Evolutionary conservation across 1,284 basidiomycete species (phyloP).

Genomic region (Ceraceosorus bombacis): DNA sequence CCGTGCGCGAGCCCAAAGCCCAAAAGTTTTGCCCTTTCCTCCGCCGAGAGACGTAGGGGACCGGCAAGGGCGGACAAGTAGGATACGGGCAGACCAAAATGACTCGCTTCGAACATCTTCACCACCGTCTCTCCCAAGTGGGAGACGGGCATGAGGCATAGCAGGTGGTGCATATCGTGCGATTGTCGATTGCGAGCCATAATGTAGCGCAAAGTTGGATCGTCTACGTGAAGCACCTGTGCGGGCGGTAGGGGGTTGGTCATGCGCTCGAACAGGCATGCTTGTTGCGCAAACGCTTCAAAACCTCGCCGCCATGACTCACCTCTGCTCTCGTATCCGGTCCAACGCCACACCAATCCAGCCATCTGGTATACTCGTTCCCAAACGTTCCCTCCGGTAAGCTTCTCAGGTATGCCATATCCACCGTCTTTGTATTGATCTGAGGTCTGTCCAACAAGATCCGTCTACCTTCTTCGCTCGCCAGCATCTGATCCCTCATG

Average conservation of each 20-base stretch:
- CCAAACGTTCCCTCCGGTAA: conserved; percentile 79
- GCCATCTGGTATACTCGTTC: conserved; percentile 79
- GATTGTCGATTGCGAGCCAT: conserved; percentile 97
- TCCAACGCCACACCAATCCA: conserved; percentile 79
- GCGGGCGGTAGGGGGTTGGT: not conserved
- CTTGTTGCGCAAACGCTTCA: not conserved
- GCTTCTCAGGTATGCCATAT: conserved; percentile 61
- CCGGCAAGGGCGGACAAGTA: conserved; percentile 71
- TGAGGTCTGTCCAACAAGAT: conserved; percentile 76
- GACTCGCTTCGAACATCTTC: conserved; percentile 90
- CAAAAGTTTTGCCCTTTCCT: conserved; percentile 10
- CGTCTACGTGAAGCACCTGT: conserved; percentile 60
- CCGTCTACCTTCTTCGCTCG: conserved; percentile 55
- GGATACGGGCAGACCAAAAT: conserved; percentile 83
- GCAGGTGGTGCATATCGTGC: conserved; percentile 86
- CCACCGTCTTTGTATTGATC: conserved; percentile 68
- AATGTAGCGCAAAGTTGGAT: conserved; percentile 63
- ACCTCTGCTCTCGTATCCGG: conserved; percentile 90
- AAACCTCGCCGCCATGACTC: conserved; percentile 40
- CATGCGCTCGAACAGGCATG: not conserved
- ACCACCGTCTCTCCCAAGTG: conserved; percentile 89
- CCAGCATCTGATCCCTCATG: conserved; percentile 71
- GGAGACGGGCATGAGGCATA: conserved; percentile 77
- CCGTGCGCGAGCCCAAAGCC: not conserved
- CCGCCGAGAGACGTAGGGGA: conserved; percentile 43